Evolutionary conservation across 108 stramenopile genomes (phyloP), one percentile per base, ranked within the genome.

Genomic region (Fragilaria crotonensis): DNA sequence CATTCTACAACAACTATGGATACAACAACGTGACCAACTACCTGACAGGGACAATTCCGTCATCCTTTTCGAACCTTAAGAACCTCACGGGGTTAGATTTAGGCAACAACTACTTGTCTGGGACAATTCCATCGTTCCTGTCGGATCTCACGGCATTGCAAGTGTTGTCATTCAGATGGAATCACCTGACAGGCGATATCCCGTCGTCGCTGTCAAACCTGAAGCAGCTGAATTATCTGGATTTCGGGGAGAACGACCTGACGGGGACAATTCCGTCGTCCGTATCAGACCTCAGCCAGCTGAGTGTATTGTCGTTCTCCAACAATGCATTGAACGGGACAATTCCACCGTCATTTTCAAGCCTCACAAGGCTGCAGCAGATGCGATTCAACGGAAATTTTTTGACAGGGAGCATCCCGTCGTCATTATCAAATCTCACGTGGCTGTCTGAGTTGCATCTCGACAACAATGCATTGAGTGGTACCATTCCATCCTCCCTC

Each of bases 211-310:
- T 89, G 18, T 64, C 80, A 36, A n/a, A 78, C 5, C 49, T 89
- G 23, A 52, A 29, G 17, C 65, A 71, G 25, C 67, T 89, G 29
- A 30, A 78, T 48, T 67, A 67, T 25, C 70, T 89, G 26, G 58
- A 54, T 23, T 73, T 58, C 66, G 75, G 59, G 1, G 77, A 67
- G 25, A 88, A 88, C 63, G 76, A 68, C 33, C 53, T 88, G 47
- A 78, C 61, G 41, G 87, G 87, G 23, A 60, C 75, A 36, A 80
- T 89, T 30, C 87, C 87, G 2, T 49, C 55, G 5, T 69, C 70
- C n/a, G 52, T 89, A 46, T 81, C 80, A 29, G 30, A 75, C 28
- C 74, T 85, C 7, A 33, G 11, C 19, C 54, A 71, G 11, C 67
- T 89, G 36, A 55, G 72, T 25, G 62, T 68, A 14, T 55, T 79